Conservation (phyloP, 2,329 filamentous ascomycete genomes). For the Ophiostoma perfectum region DNA sequence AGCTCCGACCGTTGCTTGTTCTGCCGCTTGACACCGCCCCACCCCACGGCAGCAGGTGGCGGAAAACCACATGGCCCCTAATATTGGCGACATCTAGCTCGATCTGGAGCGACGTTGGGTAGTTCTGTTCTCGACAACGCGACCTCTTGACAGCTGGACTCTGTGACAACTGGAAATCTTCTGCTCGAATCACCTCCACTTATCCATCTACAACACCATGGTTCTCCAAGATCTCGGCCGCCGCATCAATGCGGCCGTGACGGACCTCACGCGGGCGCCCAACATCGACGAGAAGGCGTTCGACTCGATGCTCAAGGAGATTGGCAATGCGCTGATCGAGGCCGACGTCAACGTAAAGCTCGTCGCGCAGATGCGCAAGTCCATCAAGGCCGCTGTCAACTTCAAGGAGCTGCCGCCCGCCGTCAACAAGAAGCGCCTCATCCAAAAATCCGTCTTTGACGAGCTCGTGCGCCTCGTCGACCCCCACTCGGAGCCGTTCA, state of each 20-base stretch:
- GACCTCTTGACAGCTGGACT: no score
- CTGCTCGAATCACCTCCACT: not conserved
- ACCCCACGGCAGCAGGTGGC: slow-evolving; percentile 17
- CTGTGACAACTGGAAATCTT: no score
- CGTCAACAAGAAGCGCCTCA: slow-evolving; percentile 96
- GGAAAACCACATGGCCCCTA: slow-evolving; percentile 19
- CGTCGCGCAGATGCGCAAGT: slow-evolving; percentile 84
- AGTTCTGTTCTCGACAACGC: no score
- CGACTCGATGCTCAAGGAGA: slow-evolving; percentile 97
- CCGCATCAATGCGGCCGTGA: slow-evolving; percentile 95
- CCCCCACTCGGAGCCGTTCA: slow-evolving; percentile 90
- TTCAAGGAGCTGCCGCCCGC: slow-evolving; percentile 87
- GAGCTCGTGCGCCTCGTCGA: slow-evolving; percentile 94
- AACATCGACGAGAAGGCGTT: slow-evolving; percentile 99
- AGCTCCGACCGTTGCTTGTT: slow-evolving; percentile 12
- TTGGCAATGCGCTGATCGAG: slow-evolving; percentile 89
- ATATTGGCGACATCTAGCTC: slow-evolving; percentile 5
- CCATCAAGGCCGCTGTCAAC: slow-evolving; percentile 85
- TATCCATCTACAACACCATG: slow-evolving; percentile 50
- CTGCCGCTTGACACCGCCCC: slow-evolving; percentile 23
- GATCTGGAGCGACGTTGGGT: no score
- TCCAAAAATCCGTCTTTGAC: slow-evolving; percentile 96
- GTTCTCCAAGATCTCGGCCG: slow-evolving; percentile 98
- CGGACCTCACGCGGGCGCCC: slow-evolving; percentile 82
- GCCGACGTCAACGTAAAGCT: slow-evolving; percentile 96